phyloP scores from a whole-genome alignment of 1,284 basidiomycete species.

The Pseudomicrostroma phylloplanum region DNA sequence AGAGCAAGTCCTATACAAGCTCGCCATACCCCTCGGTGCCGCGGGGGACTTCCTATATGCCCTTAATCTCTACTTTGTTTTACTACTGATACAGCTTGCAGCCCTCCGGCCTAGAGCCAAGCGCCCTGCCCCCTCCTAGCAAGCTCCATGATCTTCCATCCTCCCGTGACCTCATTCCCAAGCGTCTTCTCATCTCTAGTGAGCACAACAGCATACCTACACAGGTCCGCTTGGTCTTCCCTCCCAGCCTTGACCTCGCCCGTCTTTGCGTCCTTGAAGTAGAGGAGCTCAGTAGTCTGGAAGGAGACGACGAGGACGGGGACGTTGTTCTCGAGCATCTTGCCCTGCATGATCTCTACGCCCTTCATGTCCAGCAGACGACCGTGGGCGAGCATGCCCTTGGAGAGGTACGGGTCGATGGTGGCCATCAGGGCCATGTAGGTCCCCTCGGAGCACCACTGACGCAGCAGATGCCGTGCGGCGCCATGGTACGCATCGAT shows the following conservation, averaged over 20 bases:
- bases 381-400: constrained; percentile 61
- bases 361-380: constrained; percentile 40
- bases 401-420: constrained; percentile 84
- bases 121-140: constrained; percentile 19
- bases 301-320: constrained; percentile 93
- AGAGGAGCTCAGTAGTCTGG: constrained; percentile 83
- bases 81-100: no score
- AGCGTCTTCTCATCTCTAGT: constrained; percentile 64
- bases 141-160: constrained; percentile 97
- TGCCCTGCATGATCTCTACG: constrained; percentile 46
- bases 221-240: constrained; percentile 83
- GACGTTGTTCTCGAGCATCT: constrained; percentile 62
- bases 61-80: no score
- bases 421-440: constrained; percentile 90
- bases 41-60: no score
- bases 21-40: no score
- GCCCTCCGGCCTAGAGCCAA: constrained; percentile 11
- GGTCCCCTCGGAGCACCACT: constrained; percentile 95
- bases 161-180: constrained; percentile 77
- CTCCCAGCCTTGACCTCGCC: constrained; percentile 77
- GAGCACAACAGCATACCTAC: constrained; percentile 84
- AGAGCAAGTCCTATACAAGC: no score
- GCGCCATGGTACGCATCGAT: constrained; percentile 91
- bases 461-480: constrained; percentile 73
- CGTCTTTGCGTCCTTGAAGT: constrained; percentile 84